Evolutionary conservation across 2,329 filamentous ascomycete species (phyloP), one percentile per base, ranked within the genome.

Genomic region (Fusarium falciforme): DNA sequence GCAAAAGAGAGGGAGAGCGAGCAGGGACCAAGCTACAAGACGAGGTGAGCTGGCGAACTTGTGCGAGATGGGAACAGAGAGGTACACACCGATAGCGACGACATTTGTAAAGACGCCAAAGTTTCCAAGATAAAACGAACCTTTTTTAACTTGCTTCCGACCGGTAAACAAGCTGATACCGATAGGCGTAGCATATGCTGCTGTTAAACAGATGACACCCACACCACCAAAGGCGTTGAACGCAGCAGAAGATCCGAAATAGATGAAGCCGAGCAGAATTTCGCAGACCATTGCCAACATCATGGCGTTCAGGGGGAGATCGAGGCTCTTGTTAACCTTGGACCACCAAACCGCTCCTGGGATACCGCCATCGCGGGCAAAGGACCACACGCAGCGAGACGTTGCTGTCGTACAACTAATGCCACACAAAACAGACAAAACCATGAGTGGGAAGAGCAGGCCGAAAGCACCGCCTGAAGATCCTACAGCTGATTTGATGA

Each of bases 401-500:
- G 59, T 49, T 8, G 67, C 67, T 14, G 67, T 70, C 6, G 44
- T 70, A 14, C 67, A 70, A 14, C 49, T 61, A 8, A 64, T 70
- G 22, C 67, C 67, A n/a, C 67, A 70, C 1, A 68, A 20, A 2
- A 70, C 44, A 11, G 42, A 49, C 10, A 70, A 22, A 1, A 70
- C 65, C 33, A 64, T 44, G 7, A 70, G 65, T 2, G 65, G 67
- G 4, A 68, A 14, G 1, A 70, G 57, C 0, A 70, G 36, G 22
- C 31, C 67, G 3, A 68, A 70, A 4, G 59, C 38, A 4, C 65
- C 67, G 2, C 40, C 35, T 6, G 59, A 36, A 22, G 59, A 64
- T 2, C 67, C 65, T 6, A 68, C 59, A 11, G 66, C 67, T 6
- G 27, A 25, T 42, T 89, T 89, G 79, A 93, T 85, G 78, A 93